Evolutionary conservation across 1,284 basidiomycete genomes (phyloP).

Genomic region (Rhodotorula mucilaginosa): DNA sequence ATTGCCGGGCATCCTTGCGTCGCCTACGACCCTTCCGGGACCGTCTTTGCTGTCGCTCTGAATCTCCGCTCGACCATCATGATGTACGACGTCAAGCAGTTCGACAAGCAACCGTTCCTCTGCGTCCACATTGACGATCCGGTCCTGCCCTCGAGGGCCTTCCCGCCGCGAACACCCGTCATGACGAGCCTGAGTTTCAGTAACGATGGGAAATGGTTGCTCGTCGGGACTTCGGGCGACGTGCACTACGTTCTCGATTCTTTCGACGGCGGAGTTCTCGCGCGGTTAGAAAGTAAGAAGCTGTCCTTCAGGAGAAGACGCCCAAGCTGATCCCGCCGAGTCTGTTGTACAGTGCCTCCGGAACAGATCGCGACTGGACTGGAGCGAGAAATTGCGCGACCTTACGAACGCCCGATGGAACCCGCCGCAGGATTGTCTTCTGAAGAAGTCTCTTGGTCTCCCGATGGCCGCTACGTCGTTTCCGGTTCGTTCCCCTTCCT

Average conservation of each 20-base stretch:
- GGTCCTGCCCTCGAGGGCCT: conserved; percentile 66
- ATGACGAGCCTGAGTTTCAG: conserved; percentile 91
- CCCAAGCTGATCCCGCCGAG: background rate
- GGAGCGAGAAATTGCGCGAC: conserved; percentile 50
- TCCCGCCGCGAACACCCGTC: conserved; percentile 79
- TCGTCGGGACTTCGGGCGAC: conserved; percentile 87
- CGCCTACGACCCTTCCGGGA: conserved; percentile 83
- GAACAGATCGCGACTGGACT: conserved; percentile 11
- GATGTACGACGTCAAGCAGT: conserved; percentile 83
- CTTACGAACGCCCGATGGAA: conserved; percentile 57
- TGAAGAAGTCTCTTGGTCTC: conserved; percentile 87
- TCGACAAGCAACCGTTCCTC: conserved; percentile 87
- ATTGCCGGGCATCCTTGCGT: conserved; percentile 70
- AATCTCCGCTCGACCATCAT: conserved; percentile 78
- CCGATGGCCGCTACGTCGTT: conserved; percentile 82
- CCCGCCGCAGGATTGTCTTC: conserved; percentile 74
- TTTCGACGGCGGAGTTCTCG: conserved; percentile 75
- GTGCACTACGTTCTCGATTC: conserved; percentile 91
- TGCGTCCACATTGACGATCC: conserved; percentile 77
- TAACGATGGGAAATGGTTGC: conserved; percentile 79
- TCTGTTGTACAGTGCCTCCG: conserved; percentile 1
- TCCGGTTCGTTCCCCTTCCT: conserved; percentile 47
- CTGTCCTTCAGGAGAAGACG: background rate
- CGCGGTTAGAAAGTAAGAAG: conserved; percentile 67
- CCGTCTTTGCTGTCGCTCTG: conserved; percentile 89